Conservation (phyloP, 208 protist species). For the Acanthamoeba culbertsoni region DNA sequence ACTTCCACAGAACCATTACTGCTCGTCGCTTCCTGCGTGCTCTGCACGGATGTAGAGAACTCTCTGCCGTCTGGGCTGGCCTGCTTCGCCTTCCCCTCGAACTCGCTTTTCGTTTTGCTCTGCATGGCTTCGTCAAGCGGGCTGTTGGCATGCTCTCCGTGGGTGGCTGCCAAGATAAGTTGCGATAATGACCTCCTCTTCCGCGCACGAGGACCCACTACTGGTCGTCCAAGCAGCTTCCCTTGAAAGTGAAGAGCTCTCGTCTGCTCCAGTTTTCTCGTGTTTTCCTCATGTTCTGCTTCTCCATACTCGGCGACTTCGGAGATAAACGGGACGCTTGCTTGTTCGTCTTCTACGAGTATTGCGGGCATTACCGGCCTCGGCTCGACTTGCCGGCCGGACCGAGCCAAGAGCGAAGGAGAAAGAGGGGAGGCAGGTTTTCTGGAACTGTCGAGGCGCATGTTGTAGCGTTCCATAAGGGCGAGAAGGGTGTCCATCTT, state of each 20-base stretch:
- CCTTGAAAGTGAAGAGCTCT: no score
- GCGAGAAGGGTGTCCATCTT: constrained; percentile 5
- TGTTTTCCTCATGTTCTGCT: not conserved
- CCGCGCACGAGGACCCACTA: not conserved
- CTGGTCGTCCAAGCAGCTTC: no score
- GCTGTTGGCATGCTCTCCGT: no score
- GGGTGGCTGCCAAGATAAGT: no score
- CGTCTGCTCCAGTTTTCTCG: not conserved
- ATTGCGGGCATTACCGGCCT: no score
- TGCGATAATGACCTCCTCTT: no score
- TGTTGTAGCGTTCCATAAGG: not conserved
- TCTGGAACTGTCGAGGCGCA: not conserved
- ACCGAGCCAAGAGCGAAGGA: not conserved
- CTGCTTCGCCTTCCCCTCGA: not conserved
- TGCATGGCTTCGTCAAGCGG: not conserved
- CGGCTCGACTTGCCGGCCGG: no score
- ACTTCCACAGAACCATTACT: not conserved
- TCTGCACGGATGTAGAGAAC: not conserved
- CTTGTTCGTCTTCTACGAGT: no score
- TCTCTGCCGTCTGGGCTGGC: not conserved
- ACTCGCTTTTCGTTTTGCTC: not conserved
- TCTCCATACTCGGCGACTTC: no score
- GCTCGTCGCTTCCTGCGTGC: not conserved
- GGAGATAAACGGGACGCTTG: not conserved
- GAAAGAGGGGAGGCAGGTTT: not conserved